Base-by-base conservation (phyloP, 257 asterid species). In the Capsicum rhomboideum region DNA sequence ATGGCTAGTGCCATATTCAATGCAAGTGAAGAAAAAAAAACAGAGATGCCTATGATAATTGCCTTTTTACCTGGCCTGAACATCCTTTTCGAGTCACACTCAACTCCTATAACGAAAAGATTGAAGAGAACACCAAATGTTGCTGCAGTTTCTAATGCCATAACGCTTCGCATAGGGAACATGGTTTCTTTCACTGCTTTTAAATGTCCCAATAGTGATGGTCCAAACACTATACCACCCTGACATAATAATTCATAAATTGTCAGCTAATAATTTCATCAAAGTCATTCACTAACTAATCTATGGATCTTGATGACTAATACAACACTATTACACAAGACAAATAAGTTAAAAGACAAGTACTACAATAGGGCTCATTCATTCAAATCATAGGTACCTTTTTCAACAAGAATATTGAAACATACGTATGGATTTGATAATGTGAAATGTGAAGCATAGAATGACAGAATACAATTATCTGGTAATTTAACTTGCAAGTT, bases 171-270 rank as follows among this genome's bases (percentile, higher is more conserved):
- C 0, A 69, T 34, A 0, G 98, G 98, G 75, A 95, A 95, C 12
- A 95, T 42, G 0, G 8, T 7, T 0, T 56, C 20, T 18, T 91
- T 90, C 71, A 91, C 14, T 54, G 64, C 3, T 1, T 61, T 56
- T 0, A 74, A 20, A 72, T 87, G 93, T 8, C 97, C 95, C 20
- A 95, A 67, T 3, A 91, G 2, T 20, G 99, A 93, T 75, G 98
- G 97, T 7, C 99, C 99, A 50, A 88, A 90, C 2, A 94, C 6
- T 52, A 95, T 82, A 1, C 98, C 99, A 13, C 95, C 94, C 99
- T 94, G 89, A n/a, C 17, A 29, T 49, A 17, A 8, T 14, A 58
- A 66, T 9, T 18, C 54, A 18, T n/a, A n/a, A 17, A 46, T 59
- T 16, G 34, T 67, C 63, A 77, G 80, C 13, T 52, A 8, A 66